Conservation (phyloP, 495 filamentous ascomycete genomes). For the Aspergillus affinis region DNA sequence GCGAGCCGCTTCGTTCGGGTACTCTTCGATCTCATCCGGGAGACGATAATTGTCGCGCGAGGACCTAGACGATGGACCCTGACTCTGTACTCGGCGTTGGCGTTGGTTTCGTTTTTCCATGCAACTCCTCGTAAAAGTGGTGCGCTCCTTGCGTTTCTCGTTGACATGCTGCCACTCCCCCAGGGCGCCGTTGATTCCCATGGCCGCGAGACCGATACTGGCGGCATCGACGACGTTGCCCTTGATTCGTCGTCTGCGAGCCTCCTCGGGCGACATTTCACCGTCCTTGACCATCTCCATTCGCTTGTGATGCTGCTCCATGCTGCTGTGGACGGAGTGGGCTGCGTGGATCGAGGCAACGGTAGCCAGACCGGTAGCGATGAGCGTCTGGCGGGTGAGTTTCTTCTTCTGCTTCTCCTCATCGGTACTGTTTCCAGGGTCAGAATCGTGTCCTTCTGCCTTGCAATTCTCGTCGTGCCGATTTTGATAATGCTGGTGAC, state of each 20-base stretch:
- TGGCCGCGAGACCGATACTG: constrained; percentile 76
- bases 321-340: constrained; percentile 71
- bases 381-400: constrained; percentile 78
- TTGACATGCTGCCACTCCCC: constrained; percentile 70
- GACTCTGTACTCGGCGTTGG: constrained; percentile 13
- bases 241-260: constrained; percentile 71
- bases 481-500: constrained; percentile 29
- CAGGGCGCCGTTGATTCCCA: constrained; percentile 82
- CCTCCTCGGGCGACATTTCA: constrained; percentile 70
- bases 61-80: neutral
- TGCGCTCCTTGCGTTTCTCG: constrained; percentile 55
- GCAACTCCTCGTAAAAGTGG: constrained; percentile 52
- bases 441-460: constrained; percentile 44
- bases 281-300: constrained; percentile 71
- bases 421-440: constrained; percentile 72
- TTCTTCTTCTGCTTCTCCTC: constrained; percentile 74
- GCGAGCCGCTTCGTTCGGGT: neutral
- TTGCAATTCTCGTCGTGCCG: constrained; percentile 27
- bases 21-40: constrained; percentile 27
- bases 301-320: constrained; percentile 71
- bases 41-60: constrained; percentile 12
- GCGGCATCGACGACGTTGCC: constrained; percentile 73
- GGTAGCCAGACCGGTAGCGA: constrained; percentile 80
- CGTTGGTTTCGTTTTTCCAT: constrained; percentile 10
- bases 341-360: constrained; percentile 89